phyloP scores from a whole-genome alignment of 208 protist species.

The Vickermania ingenoplastis region DNA sequence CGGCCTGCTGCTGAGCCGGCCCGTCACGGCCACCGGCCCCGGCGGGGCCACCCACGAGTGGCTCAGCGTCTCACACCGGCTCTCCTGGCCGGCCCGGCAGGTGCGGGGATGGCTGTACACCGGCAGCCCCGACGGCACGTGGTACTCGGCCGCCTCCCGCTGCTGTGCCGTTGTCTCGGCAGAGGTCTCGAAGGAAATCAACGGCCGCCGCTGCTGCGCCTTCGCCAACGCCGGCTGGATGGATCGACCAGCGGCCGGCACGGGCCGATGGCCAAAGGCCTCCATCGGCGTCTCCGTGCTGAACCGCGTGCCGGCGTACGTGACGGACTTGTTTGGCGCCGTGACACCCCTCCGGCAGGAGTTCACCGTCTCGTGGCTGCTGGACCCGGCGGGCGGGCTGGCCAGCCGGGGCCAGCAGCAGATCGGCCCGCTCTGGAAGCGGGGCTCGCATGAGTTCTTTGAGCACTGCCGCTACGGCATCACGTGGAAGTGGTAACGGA shows the following conservation, averaged over 20 bases:
- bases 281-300: not conserved
- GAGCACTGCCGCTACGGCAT: not conserved
- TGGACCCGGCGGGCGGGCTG: not conserved
- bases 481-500: slow-evolving; percentile 1
- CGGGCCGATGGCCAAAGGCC: not conserved
- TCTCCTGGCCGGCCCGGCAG: not conserved
- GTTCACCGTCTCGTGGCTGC: not conserved
- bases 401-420: not conserved
- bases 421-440: not conserved
- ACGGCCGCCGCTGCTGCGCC: not conserved
- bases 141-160: not conserved
- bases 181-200: not conserved
- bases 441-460: not conserved
- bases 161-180: not conserved
- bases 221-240: not conserved
- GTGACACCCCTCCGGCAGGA: not conserved
- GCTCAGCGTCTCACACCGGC: not conserved
- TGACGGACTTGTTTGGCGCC: not conserved
- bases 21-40: not conserved
- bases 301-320: not conserved
- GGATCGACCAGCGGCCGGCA: not conserved
- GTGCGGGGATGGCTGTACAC: not conserved
- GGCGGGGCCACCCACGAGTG: not conserved
- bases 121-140: not conserved
- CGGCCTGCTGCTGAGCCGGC: not conserved